Conservation (phyloP, 306 rosid species). For the Ormosia semicastrata region DNA sequence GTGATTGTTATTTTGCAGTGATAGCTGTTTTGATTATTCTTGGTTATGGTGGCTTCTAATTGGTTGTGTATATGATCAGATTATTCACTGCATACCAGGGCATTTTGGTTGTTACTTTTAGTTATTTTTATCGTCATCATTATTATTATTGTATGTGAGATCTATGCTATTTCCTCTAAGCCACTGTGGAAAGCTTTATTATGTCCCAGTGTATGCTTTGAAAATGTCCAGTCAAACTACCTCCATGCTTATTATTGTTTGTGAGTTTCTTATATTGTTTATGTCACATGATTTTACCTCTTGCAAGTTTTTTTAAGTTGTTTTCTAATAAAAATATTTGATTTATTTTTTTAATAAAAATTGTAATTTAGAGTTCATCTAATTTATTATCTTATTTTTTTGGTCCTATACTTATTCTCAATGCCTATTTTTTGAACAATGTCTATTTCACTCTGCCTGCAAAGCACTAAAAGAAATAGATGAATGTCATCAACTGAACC, state of each 20-base stretch:
- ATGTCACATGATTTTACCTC: no score
- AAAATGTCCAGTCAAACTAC: background rate
- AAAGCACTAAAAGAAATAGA: no score
- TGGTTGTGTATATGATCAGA: constrained; percentile 24
- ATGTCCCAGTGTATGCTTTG: background rate
- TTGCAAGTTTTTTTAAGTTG: no score
- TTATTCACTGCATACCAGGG: constrained; percentile 8
- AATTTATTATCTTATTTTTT: no score
- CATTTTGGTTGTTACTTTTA: background rate
- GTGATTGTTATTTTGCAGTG: background rate
- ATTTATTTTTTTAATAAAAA: no score
- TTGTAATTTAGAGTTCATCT: no score
- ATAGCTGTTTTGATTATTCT: constrained; percentile 3
- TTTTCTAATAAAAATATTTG: no score
- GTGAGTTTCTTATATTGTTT: background rate
- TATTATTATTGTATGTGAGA: background rate
- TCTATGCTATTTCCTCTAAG: background rate
- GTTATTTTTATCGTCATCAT: background rate
- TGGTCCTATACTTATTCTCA: no score
- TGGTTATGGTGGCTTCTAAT: constrained; percentile 25
- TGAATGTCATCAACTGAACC: no score
- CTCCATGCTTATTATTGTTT: background rate
- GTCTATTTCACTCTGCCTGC: no score
- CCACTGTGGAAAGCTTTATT: background rate
- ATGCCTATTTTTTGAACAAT: no score